phyloP scores from a whole-genome alignment of 768 basidiomycete genomes.

The Omphalotus guepiniiformis region DNA sequence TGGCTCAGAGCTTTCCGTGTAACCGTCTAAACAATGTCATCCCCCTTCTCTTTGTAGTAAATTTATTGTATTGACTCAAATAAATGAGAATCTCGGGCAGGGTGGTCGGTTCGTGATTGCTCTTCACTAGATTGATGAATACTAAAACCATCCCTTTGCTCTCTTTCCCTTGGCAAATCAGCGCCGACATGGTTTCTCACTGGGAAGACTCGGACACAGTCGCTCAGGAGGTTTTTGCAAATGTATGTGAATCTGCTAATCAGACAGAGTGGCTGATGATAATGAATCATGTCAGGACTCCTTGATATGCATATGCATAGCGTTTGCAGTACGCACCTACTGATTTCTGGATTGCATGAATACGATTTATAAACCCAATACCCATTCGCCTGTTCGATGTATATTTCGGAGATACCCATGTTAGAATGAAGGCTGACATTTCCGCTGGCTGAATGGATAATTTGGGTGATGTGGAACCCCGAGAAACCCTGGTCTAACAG shows the following conservation, averaged over 20 bases:
- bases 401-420: conserved; percentile 13
- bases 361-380: conserved; percentile 8
- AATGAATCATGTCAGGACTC: conserved; percentile 57
- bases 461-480: no score
- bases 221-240: conserved; percentile 73
- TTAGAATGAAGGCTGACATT: no score
- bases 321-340: conserved; percentile 51
- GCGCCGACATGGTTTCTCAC: conserved; percentile 79
- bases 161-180: no score
- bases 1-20: conserved; percentile 3
- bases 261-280: neutral
- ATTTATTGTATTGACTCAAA: conserved; percentile 82
- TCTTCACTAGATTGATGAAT: neutral
- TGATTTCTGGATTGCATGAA: no score
- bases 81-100: conserved; percentile 81
- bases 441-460: no score
- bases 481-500: no score
- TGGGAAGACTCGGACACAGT: conserved; percentile 86
- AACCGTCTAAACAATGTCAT: conserved; percentile 5
- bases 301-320: conserved; percentile 61
- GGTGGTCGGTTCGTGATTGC: conserved; percentile 65
- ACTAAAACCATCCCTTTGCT: neutral
- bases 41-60: conserved; percentile 46
- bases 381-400: conserved; percentile 13
- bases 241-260: conserved; percentile 43